Percentiles rank a stretch among this genome's conserved stretches.
Conservation (phyloP, 768 basidiomycete species). For the Vararia minispora region DNA sequence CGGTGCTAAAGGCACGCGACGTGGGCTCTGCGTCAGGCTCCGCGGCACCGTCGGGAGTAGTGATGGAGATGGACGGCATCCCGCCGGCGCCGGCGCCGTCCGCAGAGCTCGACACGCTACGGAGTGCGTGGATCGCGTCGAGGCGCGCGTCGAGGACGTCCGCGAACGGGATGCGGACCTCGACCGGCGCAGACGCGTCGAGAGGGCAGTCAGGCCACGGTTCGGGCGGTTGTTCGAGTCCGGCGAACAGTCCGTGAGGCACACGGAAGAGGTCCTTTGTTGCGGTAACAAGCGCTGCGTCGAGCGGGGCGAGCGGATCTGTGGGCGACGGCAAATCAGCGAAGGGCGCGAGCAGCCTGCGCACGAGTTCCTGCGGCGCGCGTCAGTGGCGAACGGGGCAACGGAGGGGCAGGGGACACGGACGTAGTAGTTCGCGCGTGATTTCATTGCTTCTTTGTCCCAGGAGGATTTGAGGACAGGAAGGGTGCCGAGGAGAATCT, state of each 20-base stretch:
- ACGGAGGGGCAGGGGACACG: conserved; percentile 16
- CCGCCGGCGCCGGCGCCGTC: conserved; percentile 10
- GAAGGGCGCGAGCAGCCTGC: conserved; percentile 48
- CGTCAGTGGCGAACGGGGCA: conserved; percentile 4
- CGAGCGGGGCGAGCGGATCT: conserved; percentile 7
- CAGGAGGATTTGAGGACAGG: conserved; percentile 46
- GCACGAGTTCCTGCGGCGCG: conserved; percentile 49
- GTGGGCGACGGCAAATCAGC: conserved; percentile 21
- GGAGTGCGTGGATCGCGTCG: conserved; percentile 31
- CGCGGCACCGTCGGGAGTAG: conserved; percentile 22
- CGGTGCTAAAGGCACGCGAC: conserved; percentile 32
- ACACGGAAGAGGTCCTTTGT: conserved; percentile 14
- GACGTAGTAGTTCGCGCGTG: conserved; percentile 67
- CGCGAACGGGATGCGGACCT: conserved; percentile 24
- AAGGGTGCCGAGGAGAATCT: conserved; percentile 57
- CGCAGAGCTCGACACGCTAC: conserved; percentile 12
- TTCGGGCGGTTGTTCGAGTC: conserved; percentile 11
- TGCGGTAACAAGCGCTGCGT: conserved; percentile 9
- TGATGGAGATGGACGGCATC: conserved; percentile 24
- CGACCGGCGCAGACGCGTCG: conserved; percentile 5
- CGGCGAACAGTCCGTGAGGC: conserved; percentile 10
- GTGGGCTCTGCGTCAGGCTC: conserved; percentile 33
- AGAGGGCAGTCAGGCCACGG: conserved; percentile 7
- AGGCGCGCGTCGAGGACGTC: conserved; percentile 44
- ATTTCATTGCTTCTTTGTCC: conserved; percentile 44